Evolutionary conservation across 225 moss, liverwort and hornwort species (phyloP).

Genomic region (Physcomitrium patens): DNA sequence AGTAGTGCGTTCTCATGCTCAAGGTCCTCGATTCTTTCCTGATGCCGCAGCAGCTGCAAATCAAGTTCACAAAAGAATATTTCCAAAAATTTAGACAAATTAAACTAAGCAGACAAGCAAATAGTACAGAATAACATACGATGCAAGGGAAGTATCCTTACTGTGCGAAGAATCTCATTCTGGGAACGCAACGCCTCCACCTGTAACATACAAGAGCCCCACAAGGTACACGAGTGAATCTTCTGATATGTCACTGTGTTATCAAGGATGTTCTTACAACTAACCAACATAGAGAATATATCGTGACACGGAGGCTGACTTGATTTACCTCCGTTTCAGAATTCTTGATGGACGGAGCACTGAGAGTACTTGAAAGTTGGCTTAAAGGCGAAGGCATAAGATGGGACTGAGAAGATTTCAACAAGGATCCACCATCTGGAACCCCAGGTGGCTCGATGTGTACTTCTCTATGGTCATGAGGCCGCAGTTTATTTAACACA

Average conservation of each 20-base stretch:
- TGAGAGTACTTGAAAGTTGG: conserved; percentile 33
- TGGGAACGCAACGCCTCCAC: conserved; percentile 50
- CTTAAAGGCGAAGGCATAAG: conserved; percentile 24
- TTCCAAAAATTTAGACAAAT: neutral
- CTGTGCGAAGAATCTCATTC: conserved; percentile 62
- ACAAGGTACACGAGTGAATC: neutral
- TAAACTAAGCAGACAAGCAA: neutral
- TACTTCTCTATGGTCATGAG: conserved; percentile 26
- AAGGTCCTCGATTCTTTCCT: conserved; percentile 60
- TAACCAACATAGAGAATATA: conserved; percentile 11
- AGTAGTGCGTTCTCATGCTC: conserved; percentile 46
- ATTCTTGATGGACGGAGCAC: conserved; percentile 27
- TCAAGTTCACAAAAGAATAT: conserved; percentile 13
- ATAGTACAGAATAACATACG: conserved; percentile 4
- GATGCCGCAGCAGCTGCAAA: conserved; percentile 63
- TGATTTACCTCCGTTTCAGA: conserved; percentile 52
- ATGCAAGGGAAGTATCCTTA: conserved; percentile 27
- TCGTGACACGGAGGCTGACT: conserved; percentile 5
- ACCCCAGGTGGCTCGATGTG: conserved; percentile 22
- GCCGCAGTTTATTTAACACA: conserved; percentile 43
- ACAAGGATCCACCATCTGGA: conserved; percentile 16
- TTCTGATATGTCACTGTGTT: neutral
- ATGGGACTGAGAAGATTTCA: no score
- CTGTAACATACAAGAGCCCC: conserved; percentile 29
- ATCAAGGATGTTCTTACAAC: neutral